Conservation (phyloP, 257 asterid species). For the Nicotiana attenuata region DNA sequence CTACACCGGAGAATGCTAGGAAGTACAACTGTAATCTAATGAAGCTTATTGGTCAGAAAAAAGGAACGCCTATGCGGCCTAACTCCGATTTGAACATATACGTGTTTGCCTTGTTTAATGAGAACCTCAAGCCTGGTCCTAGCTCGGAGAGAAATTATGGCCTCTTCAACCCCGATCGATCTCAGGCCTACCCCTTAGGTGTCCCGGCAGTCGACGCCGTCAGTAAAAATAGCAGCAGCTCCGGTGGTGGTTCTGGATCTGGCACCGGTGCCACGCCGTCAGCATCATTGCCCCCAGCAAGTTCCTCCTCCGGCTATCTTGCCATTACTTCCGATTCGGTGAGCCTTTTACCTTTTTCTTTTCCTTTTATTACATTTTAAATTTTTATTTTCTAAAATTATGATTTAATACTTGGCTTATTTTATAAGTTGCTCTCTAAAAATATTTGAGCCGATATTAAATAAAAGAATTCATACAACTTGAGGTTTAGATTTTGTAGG, state of each 20-base stretch:
- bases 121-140: slow-evolving; percentile 89
- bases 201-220: slow-evolving; percentile 25
- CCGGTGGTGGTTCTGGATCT: background rate
- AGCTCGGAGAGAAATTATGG: slow-evolving; percentile 82
- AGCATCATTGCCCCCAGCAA: slow-evolving; percentile 22
- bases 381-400: background rate
- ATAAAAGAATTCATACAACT: background rate
- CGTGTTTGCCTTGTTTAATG: slow-evolving; percentile 75
- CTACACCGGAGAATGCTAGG: slow-evolving; percentile 67
- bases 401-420: background rate
- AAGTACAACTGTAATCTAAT: slow-evolving; percentile 60
- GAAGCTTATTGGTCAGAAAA: slow-evolving; percentile 48
- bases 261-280: background rate
- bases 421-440: background rate
- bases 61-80: slow-evolving; percentile 83
- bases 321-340: slow-evolving; percentile 65
- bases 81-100: slow-evolving; percentile 48
- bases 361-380: too few relatives aligned
- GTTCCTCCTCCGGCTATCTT: slow-evolving; percentile 32
- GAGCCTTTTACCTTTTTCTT: slow-evolving; percentile 12
- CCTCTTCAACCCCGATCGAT: slow-evolving; percentile 74
- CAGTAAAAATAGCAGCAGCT: background rate
- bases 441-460: background rate
- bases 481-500: background rate
- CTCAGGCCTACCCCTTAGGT: slow-evolving; percentile 62